Conservation (phyloP, 768 basidiomycete species). For the Agaricus subrufescens region DNA sequence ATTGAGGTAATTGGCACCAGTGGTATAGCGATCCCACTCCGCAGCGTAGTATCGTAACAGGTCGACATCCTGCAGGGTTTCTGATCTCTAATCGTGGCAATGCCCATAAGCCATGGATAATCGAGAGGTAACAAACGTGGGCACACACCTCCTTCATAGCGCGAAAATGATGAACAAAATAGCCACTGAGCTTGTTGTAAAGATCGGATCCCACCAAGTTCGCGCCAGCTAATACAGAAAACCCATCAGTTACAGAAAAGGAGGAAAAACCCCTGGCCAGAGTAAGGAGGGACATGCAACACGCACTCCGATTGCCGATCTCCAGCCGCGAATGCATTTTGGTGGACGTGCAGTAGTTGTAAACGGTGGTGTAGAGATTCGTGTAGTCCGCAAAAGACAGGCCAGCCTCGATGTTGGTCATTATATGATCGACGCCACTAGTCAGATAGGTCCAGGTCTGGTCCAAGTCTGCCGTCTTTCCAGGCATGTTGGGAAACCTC, state of each 20-base stretch:
- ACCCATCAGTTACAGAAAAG: constrained; percentile 22
- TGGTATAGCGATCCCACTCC: constrained; percentile 97
- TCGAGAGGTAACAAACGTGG: not conserved
- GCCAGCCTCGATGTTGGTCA: constrained; percentile 82
- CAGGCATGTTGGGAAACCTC: constrained; percentile 49
- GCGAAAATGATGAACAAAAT: constrained; percentile 84
- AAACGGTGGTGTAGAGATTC: constrained; percentile 86
- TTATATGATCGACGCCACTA: constrained; percentile 85
- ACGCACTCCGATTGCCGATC: constrained; percentile 63
- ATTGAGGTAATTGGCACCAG: constrained; percentile 95
- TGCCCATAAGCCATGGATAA: constrained; percentile 13
- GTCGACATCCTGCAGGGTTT: constrained; percentile 81
- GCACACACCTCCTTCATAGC: constrained; percentile 46
- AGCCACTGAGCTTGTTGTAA: constrained; percentile 88
- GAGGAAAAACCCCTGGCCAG: constrained; percentile 21
- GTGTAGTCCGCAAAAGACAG: constrained; percentile 70
- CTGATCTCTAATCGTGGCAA: constrained; percentile 55
- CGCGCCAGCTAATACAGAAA: constrained; percentile 63
- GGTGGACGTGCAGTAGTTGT: constrained; percentile 97
- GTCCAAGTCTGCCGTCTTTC: constrained; percentile 67
- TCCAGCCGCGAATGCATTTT: constrained; percentile 64
- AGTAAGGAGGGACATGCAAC: constrained; percentile 24
- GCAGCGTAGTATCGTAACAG: constrained; percentile 87
- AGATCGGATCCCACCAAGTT: constrained; percentile 98
- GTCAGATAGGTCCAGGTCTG: constrained; percentile 86